Evolutionary conservation across 176 grass and related monocot genomes (phyloP).

Genomic region (Oryza nivara): DNA sequence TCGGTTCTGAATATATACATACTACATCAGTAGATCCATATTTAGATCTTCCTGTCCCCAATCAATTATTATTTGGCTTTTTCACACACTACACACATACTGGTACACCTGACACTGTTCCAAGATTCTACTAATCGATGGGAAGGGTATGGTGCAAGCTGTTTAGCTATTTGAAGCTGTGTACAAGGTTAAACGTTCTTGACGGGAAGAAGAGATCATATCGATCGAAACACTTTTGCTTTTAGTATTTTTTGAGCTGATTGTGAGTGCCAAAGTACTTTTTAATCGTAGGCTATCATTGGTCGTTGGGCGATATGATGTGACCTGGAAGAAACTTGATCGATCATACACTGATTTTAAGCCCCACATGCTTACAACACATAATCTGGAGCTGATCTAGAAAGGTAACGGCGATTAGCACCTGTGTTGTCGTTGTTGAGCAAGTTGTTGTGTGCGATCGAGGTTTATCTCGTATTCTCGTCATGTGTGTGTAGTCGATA

Average conservation of each 20-base stretch:
- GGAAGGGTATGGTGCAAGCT: neutral
- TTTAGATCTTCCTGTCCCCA: neutral
- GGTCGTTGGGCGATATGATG: neutral
- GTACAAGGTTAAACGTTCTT: neutral
- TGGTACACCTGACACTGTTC: neutral
- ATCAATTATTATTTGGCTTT: neutral
- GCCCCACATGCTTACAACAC: neutral
- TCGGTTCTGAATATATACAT: neutral
- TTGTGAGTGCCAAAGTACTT: neutral
- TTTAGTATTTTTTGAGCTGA: constrained; percentile 27
- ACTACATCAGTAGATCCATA: neutral
- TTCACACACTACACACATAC: neutral
- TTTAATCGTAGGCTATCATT: neutral
- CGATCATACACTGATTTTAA: neutral
- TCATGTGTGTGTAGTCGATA: neutral
- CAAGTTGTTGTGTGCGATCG: neutral
- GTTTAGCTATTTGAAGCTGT: neutral
- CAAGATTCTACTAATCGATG: neutral
- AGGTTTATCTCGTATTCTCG: neutral
- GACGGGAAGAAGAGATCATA: neutral
- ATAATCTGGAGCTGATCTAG: neutral
- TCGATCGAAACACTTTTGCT: neutral
- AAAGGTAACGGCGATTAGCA: neutral
- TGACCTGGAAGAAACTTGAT: constrained; percentile 11
- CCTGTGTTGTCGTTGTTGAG: neutral